Conservation (phyloP, 805 yeast genomes). For the Vanderwaltozyma yarrowii region DNA sequence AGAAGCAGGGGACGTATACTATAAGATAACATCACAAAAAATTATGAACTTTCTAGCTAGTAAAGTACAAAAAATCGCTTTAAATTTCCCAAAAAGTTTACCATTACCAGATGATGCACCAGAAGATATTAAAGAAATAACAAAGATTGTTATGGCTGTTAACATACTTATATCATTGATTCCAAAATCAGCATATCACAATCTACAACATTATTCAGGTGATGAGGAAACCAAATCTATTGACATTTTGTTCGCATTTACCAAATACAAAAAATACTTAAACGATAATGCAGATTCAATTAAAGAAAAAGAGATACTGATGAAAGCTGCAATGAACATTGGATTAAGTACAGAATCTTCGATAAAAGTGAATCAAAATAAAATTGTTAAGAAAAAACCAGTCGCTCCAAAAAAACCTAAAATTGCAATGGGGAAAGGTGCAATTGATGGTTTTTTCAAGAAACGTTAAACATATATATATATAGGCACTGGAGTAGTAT, state of each 20-base stretch:
- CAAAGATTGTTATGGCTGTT: constrained; percentile 29
- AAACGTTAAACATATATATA: constrained; percentile 19
- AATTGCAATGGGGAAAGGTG: constrained; percentile 53
- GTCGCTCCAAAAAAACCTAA: constrained; percentile 29
- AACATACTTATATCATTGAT: constrained; percentile 39
- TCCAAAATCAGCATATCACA: constrained; percentile 33
- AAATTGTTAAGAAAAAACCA: constrained; percentile 21
- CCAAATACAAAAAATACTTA: constrained; percentile 23
- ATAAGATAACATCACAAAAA: constrained; percentile 34
- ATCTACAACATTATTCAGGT: constrained; percentile 12
- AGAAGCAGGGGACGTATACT: constrained; percentile 38
- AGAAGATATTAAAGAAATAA: constrained; percentile 27
- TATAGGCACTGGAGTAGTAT: background rate
- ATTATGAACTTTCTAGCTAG: constrained; percentile 31
- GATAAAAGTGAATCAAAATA: constrained; percentile 10
- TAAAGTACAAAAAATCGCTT: constrained; percentile 31
- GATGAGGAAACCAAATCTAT: background rate
- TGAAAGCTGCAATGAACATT: constrained; percentile 24
- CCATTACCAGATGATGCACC: constrained; percentile 23
- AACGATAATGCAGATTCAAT: constrained; percentile 10
- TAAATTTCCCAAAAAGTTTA: constrained; percentile 32
- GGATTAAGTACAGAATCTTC: constrained; percentile 17
- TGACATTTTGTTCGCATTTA: constrained; percentile 26
- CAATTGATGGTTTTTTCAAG: constrained; percentile 58
- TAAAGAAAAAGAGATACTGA: constrained; percentile 22